phyloP scores from a whole-genome alignment of 768 basidiomycete species.

The Podaxis sp. region DNA sequence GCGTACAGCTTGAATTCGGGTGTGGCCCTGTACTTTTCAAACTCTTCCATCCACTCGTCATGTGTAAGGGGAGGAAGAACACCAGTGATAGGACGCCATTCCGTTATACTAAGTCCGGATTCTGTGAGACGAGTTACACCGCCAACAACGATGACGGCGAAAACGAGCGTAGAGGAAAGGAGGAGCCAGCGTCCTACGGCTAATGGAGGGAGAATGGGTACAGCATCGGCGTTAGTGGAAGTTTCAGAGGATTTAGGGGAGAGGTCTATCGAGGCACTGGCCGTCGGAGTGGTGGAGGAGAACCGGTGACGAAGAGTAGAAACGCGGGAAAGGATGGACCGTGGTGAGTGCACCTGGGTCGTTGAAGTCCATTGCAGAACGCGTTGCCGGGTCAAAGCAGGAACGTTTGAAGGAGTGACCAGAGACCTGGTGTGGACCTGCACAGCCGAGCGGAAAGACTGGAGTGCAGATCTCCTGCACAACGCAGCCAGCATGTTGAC shows the following conservation, averaged over 20 bases:
- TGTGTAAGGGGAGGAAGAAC: slow-evolving; percentile 75
- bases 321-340: background rate
- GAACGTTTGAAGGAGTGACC: background rate
- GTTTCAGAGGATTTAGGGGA: slow-evolving; percentile 10
- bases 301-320: slow-evolving; percentile 1
- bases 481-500: background rate
- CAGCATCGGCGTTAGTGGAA: slow-evolving; percentile 20
- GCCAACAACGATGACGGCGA: slow-evolving; percentile 92
- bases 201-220: slow-evolving; percentile 58
- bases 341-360: background rate
- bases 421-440: background rate
- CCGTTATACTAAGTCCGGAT: slow-evolving; percentile 95
- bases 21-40: slow-evolving; percentile 89
- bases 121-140: slow-evolving; percentile 96
- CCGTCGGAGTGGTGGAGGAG: background rate
- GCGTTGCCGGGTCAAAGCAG: background rate
- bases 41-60: slow-evolving; percentile 82
- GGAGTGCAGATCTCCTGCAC: slow-evolving; percentile 4
- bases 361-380: background rate
- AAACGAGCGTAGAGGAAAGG: slow-evolving; percentile 77
- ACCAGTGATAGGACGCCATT: slow-evolving; percentile 94
- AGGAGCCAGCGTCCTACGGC: slow-evolving; percentile 84
- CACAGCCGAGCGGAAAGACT: background rate
- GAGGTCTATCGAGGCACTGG: slow-evolving; percentile 10
- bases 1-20: slow-evolving; percentile 95